Evolutionary conservation across 2,329 filamentous ascomycete species (phyloP).

Genomic region (Exserohilum rostratum): DNA sequence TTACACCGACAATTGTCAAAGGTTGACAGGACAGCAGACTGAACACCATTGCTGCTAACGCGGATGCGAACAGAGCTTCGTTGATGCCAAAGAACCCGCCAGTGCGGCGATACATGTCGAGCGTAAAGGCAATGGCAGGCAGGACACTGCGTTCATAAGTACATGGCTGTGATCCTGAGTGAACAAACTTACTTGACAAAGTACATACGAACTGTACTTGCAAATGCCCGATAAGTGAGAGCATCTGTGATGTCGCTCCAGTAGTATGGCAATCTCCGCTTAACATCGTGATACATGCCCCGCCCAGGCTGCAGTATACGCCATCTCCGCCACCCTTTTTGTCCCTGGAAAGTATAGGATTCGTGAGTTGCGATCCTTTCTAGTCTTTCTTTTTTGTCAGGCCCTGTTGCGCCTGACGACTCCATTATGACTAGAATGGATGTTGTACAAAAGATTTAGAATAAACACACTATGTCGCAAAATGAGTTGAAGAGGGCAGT

Average conservation of each 20-base stretch:
- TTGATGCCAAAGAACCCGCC: constrained; percentile 63
- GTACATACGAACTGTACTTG: constrained; percentile 63
- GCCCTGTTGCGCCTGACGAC: background rate
- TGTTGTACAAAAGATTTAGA: background rate
- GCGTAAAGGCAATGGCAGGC: constrained; percentile 63
- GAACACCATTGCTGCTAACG: constrained; percentile 62
- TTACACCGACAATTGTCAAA: constrained; percentile 63
- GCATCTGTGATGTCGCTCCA: constrained; percentile 62
- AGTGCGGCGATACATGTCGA: constrained; percentile 64
- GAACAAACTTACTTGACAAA: constrained; percentile 58
- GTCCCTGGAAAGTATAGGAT: constrained; percentile 45
- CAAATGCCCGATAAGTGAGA: constrained; percentile 61
- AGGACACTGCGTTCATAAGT: constrained; percentile 51
- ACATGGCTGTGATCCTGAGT: too few relatives aligned
- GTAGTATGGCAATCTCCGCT: constrained; percentile 61
- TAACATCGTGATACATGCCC: constrained; percentile 62
- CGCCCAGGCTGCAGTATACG: constrained; percentile 53
- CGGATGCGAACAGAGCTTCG: constrained; percentile 61
- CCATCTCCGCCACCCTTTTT: constrained; percentile 51
- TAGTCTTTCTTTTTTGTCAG: constrained; percentile 1
- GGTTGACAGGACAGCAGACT: constrained; percentile 60
- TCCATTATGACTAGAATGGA: constrained; percentile 1
- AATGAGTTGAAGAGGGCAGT: background rate
- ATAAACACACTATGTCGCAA: background rate
- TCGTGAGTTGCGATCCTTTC: constrained; percentile 29